Percentiles rank a stretch among this genome's conserved stretches.
These are phyloP conservation scores for Orobanche coerulescens DNA, from an alignment of 257 asterid species.

Conservation along the genomic window DNA sequence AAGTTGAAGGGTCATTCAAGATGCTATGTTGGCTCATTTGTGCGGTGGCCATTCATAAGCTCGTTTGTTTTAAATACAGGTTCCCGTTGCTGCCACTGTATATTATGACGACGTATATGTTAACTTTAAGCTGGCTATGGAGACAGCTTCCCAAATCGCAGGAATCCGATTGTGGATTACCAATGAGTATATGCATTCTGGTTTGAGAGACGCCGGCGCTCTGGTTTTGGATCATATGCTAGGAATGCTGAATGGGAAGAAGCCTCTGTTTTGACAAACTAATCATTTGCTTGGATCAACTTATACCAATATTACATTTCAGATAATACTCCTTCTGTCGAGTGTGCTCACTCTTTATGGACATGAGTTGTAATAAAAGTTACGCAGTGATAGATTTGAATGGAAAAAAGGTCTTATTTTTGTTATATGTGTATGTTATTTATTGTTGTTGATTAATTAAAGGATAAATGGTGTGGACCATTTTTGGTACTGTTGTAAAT, in stretches of 20 bases:
- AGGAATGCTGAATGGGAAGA: slow-evolving; percentile 81
- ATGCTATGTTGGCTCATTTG: background rate
- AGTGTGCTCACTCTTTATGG: too few relatives aligned
- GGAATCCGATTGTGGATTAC: slow-evolving; percentile 89
- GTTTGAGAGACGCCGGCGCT: slow-evolving; percentile 74
- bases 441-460: too few relatives aligned
- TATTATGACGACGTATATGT: slow-evolving; percentile 90
- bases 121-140: slow-evolving; percentile 75
- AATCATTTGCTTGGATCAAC: too few relatives aligned
- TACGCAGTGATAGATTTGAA: too few relatives aligned
- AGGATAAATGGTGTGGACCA: too few relatives aligned
- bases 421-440: too few relatives aligned
- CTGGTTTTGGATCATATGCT: slow-evolving; percentile 65
- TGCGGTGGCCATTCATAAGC: background rate
- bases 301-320: too few relatives aligned
- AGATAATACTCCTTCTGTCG: background rate
- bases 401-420: too few relatives aligned
- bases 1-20: background rate
- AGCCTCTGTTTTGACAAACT: slow-evolving; percentile 54
- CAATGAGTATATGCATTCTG: slow-evolving; percentile 94
- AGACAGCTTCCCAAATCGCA: slow-evolving; percentile 62
- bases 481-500: too few relatives aligned
- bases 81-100: slow-evolving; percentile 92
- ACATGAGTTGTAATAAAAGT: too few relatives aligned
- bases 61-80: slow-evolving; percentile 33